These are phyloP conservation scores for Sphagnum tenellum DNA, from an alignment of 225 moss, liverwort and hornwort species.

Conservation along the genomic window DNA sequence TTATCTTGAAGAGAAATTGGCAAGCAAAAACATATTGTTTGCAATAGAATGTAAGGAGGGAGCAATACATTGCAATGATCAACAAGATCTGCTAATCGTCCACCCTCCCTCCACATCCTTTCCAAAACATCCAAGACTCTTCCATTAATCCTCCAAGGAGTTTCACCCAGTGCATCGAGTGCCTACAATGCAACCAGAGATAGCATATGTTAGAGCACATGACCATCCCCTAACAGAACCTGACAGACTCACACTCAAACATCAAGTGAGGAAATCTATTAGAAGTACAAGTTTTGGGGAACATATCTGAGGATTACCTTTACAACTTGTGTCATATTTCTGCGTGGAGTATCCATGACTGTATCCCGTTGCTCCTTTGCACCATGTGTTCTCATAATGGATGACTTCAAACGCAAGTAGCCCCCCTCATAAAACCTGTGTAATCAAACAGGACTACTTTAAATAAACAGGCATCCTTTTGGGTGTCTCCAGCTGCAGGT, in stretches of 20 bases:
- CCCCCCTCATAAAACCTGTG: conserved; percentile 69
- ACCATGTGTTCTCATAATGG: conserved; percentile 84
- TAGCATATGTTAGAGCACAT: too few species aligned
- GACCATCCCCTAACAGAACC: too few species aligned
- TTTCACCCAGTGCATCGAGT: conserved; percentile 67
- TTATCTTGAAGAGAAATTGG: too few species aligned
- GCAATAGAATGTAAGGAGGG: too few species aligned
- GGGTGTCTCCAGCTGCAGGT: too few species aligned
- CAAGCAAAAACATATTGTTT: too few species aligned
- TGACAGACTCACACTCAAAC: background rate
- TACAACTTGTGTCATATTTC: conserved; percentile 35
- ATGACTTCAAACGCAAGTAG: conserved; percentile 62
- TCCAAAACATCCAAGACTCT: conserved; percentile 66
- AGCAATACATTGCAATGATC: conserved; percentile 16
- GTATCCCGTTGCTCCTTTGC: conserved; percentile 64
- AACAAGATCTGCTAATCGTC: conserved; percentile 70
- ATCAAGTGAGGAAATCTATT: background rate
- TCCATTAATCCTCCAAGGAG: conserved; percentile 66
- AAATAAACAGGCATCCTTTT: too few species aligned
- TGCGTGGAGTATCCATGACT: conserved; percentile 28
- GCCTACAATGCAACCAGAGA: conserved; percentile 30
- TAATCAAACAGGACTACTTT: background rate
- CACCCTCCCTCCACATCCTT: conserved; percentile 71
- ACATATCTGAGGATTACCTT: conserved; percentile 20
- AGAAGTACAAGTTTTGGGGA: background rate